Conservation (phyloP, 1,284 basidiomycete species). For the Ceratobasidium sp. region DNA sequence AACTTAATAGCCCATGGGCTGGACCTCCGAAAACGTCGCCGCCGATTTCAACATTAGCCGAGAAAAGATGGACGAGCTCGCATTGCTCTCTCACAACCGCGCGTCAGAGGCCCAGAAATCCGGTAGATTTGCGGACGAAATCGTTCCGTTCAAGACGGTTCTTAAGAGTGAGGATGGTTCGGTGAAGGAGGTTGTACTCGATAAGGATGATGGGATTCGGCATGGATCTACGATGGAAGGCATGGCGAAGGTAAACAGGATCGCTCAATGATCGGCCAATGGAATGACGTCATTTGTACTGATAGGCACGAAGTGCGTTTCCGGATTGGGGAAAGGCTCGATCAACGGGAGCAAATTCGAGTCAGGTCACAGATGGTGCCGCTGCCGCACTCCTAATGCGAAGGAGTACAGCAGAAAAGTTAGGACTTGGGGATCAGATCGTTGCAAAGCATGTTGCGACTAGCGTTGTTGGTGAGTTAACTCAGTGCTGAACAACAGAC, state of each 20-base stretch:
- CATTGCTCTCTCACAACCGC: constrained; percentile 83
- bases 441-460: constrained; percentile 81
- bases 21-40: constrained; percentile 92
- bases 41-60: constrained; percentile 80
- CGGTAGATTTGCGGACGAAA: constrained; percentile 83
- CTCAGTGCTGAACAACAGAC: not conserved
- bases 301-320: constrained; percentile 59
- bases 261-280: constrained; percentile 51
- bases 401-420: constrained; percentile 83
- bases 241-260: constrained; percentile 70
- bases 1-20: constrained; percentile 82
- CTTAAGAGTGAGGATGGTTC: constrained; percentile 40
- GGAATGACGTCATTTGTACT: constrained; percentile 66
- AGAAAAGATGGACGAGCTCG: constrained; percentile 84
- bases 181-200: constrained; percentile 66
- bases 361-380: constrained; percentile 95
- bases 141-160: constrained; percentile 76
- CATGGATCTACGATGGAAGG: constrained; percentile 80
- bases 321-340: constrained; percentile 71
- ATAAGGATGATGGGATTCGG: constrained; percentile 86
- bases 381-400: constrained; percentile 91
- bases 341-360: constrained; percentile 93
- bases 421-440: constrained; percentile 79
- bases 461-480: constrained; percentile 75
- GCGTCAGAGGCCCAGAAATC: constrained; percentile 74